Conservation (phyloP, 192 early-diverging fungal genomes). For the Jimgerdemannia lactiflua region DNA sequence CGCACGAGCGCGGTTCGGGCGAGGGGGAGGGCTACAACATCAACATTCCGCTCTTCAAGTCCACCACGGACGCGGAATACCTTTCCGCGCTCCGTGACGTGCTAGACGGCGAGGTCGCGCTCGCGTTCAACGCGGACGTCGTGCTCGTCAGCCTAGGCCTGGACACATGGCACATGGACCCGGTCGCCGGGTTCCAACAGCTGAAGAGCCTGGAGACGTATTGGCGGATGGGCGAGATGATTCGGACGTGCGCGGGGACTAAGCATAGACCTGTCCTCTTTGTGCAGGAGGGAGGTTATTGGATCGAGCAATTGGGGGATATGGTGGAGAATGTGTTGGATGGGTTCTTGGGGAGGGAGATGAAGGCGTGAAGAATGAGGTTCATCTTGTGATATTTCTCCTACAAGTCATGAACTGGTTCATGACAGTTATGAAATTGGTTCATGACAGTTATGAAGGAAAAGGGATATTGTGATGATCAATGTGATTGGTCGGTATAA, state of each 20-base stretch:
- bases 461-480: too few relatives aligned
- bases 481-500: too few relatives aligned
- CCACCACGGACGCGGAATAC: conserved; percentile 54
- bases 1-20: conserved; percentile 49
- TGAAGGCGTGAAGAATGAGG: conserved; percentile 1
- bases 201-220: conserved; percentile 38
- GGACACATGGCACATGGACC: conserved; percentile 59
- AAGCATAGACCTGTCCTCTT: conserved; percentile 43
- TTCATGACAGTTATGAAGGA: too few relatives aligned
- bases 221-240: conserved; percentile 32
- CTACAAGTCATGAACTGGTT: too few relatives aligned
- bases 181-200: conserved; percentile 31
- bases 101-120: conserved; percentile 37
- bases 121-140: conserved; percentile 47
- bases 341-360: conserved; percentile 33
- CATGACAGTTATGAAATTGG: too few relatives aligned
- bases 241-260: conserved; percentile 17
- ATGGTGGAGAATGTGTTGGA: conserved; percentile 43
- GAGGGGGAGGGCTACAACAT: conserved; percentile 66
- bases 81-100: conserved; percentile 36
- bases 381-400: too few relatives aligned
- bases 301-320: conserved; percentile 41
- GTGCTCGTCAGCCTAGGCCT: conserved; percentile 66
- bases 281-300: conserved; percentile 56
- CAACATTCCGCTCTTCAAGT: conserved; percentile 55